These are phyloP conservation scores for Pseudogymnoascus sp. DNA, from an alignment of 2,329 filamentous ascomycete species.

Conservation along the genomic window DNA sequence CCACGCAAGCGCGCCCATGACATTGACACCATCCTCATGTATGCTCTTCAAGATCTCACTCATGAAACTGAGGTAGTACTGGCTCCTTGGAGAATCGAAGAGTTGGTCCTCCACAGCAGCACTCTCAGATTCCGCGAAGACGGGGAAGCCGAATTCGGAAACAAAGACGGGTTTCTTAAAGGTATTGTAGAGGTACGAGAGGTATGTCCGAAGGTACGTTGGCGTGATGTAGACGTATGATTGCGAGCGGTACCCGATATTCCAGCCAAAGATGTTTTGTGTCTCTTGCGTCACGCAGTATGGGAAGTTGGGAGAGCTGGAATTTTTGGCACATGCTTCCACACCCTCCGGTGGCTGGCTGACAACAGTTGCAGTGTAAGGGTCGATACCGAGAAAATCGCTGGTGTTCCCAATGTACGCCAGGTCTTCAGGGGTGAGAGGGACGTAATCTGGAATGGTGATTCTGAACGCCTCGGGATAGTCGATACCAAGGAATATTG, in stretches of 20 bases:
- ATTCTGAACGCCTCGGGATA: constrained; percentile 44
- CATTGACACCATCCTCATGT: constrained; percentile 41
- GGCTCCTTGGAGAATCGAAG: constrained; percentile 39
- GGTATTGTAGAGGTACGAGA: constrained; percentile 55
- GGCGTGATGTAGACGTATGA: constrained; percentile 55
- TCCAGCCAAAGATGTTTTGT: constrained; percentile 45
- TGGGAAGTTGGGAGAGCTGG: constrained; percentile 41
- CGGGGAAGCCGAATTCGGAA: constrained; percentile 53
- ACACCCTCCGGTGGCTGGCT: constrained; percentile 41
- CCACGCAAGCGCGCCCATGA: constrained; percentile 42
- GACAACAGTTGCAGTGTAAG: constrained; percentile 51
- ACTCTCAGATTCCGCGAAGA: constrained; percentile 41
- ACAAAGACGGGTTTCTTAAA: constrained; percentile 43
- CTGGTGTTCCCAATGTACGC: constrained; percentile 43
- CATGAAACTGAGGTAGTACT: constrained; percentile 42
- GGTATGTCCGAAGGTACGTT: constrained; percentile 48
- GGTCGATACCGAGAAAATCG: constrained; percentile 52
- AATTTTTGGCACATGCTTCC: constrained; percentile 42
- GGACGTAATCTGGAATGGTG: constrained; percentile 39
- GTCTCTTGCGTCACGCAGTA: constrained; percentile 47
- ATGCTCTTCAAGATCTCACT: constrained; percentile 41
- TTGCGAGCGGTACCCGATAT: constrained; percentile 51
- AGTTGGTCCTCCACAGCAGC: constrained; percentile 38
- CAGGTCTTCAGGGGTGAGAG: constrained; percentile 43
- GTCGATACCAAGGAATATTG: constrained; percentile 45